Evolutionary conservation across 805 yeast species (phyloP).

Genomic region (Maudiozyma pseudohumilis): DNA sequence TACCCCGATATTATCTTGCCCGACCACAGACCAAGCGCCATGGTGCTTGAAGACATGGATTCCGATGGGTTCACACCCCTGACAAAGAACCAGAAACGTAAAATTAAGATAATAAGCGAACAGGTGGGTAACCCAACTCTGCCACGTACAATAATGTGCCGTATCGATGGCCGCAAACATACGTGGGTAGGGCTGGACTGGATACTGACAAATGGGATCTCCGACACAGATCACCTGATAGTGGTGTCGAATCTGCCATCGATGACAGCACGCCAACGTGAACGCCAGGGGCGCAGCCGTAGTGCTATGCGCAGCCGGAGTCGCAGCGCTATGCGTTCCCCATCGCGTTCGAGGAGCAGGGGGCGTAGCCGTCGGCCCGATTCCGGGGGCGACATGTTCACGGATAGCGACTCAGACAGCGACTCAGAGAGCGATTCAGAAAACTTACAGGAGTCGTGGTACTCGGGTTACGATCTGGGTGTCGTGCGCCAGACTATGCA

Average conservation of each 20-base stretch:
- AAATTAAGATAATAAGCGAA: constrained; percentile 13
- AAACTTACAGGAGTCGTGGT: constrained; percentile 17
- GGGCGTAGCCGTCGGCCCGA: too few relatives aligned
- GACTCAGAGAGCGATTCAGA: constrained; percentile 1
- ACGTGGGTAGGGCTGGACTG: constrained; percentile 81
- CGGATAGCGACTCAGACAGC: not conserved
- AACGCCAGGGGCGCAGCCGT: too few relatives aligned
- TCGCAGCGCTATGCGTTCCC: too few relatives aligned
- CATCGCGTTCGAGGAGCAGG: too few relatives aligned
- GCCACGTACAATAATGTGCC: constrained; percentile 47
- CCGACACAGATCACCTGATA: constrained; percentile 58
- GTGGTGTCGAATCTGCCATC: constrained; percentile 39
- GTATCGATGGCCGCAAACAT: constrained; percentile 60
- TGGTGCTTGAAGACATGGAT: constrained; percentile 4
- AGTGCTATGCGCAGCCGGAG: too few relatives aligned
- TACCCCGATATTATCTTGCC: constrained; percentile 17
- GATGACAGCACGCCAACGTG: constrained; percentile 3
- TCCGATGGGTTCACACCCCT: constrained; percentile 18
- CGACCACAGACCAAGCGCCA: not conserved
- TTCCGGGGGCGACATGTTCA: too few relatives aligned
- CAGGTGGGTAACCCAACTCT: constrained; percentile 19
- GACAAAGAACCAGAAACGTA: constrained; percentile 19
- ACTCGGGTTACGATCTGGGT: constrained; percentile 23
- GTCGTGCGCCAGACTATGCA: constrained; percentile 16
- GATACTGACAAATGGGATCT: constrained; percentile 44